A percentile compares a stretch with the other conserved stretches of the same genome.
These are phyloP conservation scores for Xerocomellus dryophilus DNA, from an alignment of 768 basidiomycete genomes.

Conservation along the genomic window DNA sequence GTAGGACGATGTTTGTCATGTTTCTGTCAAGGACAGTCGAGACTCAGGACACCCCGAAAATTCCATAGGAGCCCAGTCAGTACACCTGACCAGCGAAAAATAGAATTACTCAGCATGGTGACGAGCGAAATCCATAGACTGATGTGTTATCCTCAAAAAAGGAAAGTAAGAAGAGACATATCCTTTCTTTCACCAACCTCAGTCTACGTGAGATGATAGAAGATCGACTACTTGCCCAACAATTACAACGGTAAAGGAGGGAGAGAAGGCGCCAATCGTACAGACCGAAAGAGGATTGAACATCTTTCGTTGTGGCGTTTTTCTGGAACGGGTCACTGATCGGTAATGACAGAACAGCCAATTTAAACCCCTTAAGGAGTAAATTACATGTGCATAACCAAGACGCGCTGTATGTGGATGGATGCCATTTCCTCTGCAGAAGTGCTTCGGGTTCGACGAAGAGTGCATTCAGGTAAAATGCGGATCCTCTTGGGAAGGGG, in stretches of 20 bases:
- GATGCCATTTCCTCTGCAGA: conserved; percentile 5
- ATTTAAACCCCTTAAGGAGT: background rate
- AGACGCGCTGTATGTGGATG: conserved; percentile 4
- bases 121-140: background rate
- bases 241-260: background rate
- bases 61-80: background rate
- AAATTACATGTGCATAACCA: conserved; percentile 7
- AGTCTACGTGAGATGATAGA: background rate
- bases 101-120: background rate
- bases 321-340: conserved; percentile 10
- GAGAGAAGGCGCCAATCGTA: conserved; percentile 4
- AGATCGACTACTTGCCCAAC: conserved; percentile 5
- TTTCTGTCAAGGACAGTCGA: background rate
- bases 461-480: conserved; percentile 1
- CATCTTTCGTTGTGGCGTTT: background rate
- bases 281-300: background rate
- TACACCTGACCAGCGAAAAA: background rate
- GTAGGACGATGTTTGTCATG: background rate
- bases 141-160: background rate
- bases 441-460: conserved; percentile 7
- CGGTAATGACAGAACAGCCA: conserved; percentile 17
- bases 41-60: background rate
- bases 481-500: conserved; percentile 25
- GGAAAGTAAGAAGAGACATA: background rate
- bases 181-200: background rate